Conservation (phyloP, 1,139 yeast species). For the Hansenula lynferdii region DNA sequence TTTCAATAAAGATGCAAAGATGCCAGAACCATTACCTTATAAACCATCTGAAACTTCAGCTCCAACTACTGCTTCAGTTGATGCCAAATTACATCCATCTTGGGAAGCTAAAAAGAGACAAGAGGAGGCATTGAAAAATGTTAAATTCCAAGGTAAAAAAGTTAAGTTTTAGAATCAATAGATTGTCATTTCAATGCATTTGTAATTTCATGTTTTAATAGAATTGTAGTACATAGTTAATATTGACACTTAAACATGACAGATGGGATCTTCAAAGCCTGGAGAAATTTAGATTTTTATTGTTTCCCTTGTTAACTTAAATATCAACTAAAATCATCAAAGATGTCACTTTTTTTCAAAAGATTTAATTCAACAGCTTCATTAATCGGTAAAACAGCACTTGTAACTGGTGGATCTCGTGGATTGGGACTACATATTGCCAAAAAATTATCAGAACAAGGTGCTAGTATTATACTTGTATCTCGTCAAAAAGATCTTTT, state of each 20-base stretch:
- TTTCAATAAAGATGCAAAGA: slow-evolving; percentile 5
- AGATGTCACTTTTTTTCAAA: background rate
- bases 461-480: slow-evolving; percentile 57
- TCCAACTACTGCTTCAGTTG: slow-evolving; percentile 7
- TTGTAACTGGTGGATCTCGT: slow-evolving; percentile 82
- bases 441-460: slow-evolving; percentile 47
- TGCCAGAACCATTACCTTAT: slow-evolving; percentile 5
- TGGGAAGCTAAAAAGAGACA: slow-evolving; percentile 86
- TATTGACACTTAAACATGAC: too few relatives aligned
- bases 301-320: too few relatives aligned
- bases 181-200: too few relatives aligned
- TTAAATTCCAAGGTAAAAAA: slow-evolving; percentile 81
- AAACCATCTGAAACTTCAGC: slow-evolving; percentile 9
- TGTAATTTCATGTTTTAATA: too few relatives aligned
- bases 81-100: slow-evolving; percentile 71
- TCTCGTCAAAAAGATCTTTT: slow-evolving; percentile 48
- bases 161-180: slow-evolving; percentile 45
- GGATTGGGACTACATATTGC: slow-evolving; percentile 80
- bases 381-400: slow-evolving; percentile 35
- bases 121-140: slow-evolving; percentile 59
- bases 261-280: too few relatives aligned
- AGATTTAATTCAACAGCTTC: slow-evolving; percentile 1
- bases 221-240: too few relatives aligned
- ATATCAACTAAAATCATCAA: background rate
- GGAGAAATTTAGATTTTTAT: too few relatives aligned